A percentile compares a stretch with the other conserved stretches of the same genome.
Conservation (phyloP, 202 grass and related monocot species). For the Thinopyrum obtusiflorum region DNA sequence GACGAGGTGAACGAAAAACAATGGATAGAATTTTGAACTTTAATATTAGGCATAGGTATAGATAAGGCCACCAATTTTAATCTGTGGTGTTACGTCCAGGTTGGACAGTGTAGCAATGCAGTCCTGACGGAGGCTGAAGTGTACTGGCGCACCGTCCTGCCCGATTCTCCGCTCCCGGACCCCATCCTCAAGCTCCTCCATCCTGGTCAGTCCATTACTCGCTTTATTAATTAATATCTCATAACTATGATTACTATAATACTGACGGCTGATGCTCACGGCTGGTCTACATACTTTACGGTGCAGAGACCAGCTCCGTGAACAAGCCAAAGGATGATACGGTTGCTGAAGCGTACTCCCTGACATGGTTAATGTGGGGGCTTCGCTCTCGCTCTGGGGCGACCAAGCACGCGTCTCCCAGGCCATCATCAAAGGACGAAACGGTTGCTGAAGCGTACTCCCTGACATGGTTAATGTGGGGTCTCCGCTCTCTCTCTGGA, state of each 20-base stretch:
- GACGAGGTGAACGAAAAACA: not conserved
- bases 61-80: not conserved
- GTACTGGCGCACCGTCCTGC: conserved; percentile 12
- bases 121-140: not conserved
- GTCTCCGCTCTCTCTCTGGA: not conserved
- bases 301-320: conserved; percentile 2
- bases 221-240: not conserved
- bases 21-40: not conserved
- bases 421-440: not conserved
- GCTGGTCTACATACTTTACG: not conserved
- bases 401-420: not conserved
- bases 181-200: conserved; percentile 15
- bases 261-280: not conserved
- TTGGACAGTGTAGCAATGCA: not conserved
- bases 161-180: not conserved
- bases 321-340: conserved; percentile 8
- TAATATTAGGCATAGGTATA: not conserved
- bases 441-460: conserved; percentile 11
- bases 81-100: not conserved
- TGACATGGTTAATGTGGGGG: conserved; percentile 23
- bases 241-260: not conserved
- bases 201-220: not conserved
- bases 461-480: conserved; percentile 23
- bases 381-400: not conserved
- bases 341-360: conserved; percentile 13